A percentile compares a stretch with the other conserved stretches of the same genome.
Evolutionary conservation across 345 rosid species (phyloP).

Genomic region (Euphorbia peplus): DNA sequence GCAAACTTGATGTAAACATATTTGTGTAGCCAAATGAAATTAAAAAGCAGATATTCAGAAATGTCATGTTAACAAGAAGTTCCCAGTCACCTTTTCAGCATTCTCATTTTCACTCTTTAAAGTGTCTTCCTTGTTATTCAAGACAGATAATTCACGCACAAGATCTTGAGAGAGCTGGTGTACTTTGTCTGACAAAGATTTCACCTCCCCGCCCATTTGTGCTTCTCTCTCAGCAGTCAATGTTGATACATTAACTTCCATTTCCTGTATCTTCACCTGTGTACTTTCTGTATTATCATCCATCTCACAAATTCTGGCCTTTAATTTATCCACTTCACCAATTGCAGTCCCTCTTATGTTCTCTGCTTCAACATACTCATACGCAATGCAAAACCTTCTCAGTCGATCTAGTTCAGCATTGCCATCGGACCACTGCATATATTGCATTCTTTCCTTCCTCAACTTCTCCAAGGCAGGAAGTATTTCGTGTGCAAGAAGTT

Average conservation of each 20-base stretch:
- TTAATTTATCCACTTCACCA: constrained; percentile 47
- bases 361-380: constrained; percentile 68
- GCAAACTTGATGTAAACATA: neutral
- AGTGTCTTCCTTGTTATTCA: constrained; percentile 70
- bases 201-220: constrained; percentile 85
- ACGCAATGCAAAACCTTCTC: constrained; percentile 66
- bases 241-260: constrained; percentile 56
- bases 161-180: constrained; percentile 68
- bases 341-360: constrained; percentile 51
- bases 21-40: constrained; percentile 5
- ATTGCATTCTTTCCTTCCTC: constrained; percentile 82
- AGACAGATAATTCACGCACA: constrained; percentile 68
- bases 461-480: constrained; percentile 89
- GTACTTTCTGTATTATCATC: constrained; percentile 47
- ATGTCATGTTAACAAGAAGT: neutral
- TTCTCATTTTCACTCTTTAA: constrained; percentile 68
- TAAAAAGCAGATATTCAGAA: constrained; percentile 15
- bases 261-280: constrained; percentile 45
- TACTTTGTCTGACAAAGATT: constrained; percentile 65
- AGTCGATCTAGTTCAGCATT: constrained; percentile 71
- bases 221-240: constrained; percentile 85
- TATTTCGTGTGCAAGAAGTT: constrained; percentile 87
- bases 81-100: constrained; percentile 57
- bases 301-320: constrained; percentile 49
- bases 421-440: constrained; percentile 97